Evolutionary conservation across 306 rosid species (phyloP).

Genomic region (Ziziphus jujuba): DNA sequence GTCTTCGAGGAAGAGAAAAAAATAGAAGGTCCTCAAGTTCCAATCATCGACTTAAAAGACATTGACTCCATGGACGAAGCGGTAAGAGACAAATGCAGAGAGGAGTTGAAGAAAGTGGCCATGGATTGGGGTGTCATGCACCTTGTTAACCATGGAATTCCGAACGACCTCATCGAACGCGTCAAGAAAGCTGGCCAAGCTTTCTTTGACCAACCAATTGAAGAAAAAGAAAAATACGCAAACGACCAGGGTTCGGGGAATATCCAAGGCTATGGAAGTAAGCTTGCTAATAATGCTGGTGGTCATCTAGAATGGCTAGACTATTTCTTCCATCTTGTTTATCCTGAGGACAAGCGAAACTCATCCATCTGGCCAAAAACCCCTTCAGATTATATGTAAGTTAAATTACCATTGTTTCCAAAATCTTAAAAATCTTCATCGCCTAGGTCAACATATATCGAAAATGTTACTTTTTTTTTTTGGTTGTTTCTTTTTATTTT

Average conservation of each 20-base stretch:
- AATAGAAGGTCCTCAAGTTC: conserved; percentile 58
- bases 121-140: conserved; percentile 87
- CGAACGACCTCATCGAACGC: conserved; percentile 41
- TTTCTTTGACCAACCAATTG: conserved; percentile 55
- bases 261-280: conserved; percentile 92
- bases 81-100: conserved; percentile 47
- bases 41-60: conserved; percentile 63
- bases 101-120: conserved; percentile 63
- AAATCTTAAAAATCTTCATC: too few species aligned
- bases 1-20: conserved; percentile 67
- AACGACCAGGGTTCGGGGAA: conserved; percentile 57
- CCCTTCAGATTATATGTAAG: conserved; percentile 62
- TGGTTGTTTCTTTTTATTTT: too few species aligned
- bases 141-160: conserved; percentile 74
- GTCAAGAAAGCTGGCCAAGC: conserved; percentile 53
- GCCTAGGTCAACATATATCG: too few species aligned
- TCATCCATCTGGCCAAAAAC: conserved; percentile 70
- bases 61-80: conserved; percentile 45
- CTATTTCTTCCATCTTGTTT: conserved; percentile 70
- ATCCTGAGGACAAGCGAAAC: conserved; percentile 66
- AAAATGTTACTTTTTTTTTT: too few species aligned
- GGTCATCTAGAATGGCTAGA: conserved; percentile 91
- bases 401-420: not conserved
- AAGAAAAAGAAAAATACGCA: conserved; percentile 76
- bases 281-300: conserved; percentile 68